Conservation (phyloP, 1,284 basidiomycete genomes). For the Leccinum ponderosum region DNA sequence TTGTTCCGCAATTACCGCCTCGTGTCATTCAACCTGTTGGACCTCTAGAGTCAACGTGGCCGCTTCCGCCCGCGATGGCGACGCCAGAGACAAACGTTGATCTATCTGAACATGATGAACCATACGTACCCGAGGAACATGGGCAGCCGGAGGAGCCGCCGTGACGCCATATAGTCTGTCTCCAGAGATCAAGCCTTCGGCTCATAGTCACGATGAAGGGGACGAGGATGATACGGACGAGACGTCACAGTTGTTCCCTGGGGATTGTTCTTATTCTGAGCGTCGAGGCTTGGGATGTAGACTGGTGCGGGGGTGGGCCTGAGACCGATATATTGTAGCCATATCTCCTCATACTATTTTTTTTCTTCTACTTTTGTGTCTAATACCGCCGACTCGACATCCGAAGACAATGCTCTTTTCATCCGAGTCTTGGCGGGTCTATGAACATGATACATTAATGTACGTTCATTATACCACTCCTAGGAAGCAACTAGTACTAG, state of each 20-base stretch:
- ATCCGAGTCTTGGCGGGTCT: neutral
- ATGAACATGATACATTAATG: too few species aligned
- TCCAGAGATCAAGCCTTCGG: slow-evolving; percentile 13
- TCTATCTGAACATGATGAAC: slow-evolving; percentile 38
- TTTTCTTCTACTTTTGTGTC: neutral
- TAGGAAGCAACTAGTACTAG: too few species aligned
- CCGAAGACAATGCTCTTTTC: neutral
- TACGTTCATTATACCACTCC: too few species aligned
- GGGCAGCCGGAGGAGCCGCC: slow-evolving; percentile 9
- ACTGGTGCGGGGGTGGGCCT: neutral
- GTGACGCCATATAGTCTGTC: slow-evolving; percentile 32
- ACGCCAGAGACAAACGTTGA: slow-evolving; percentile 32
- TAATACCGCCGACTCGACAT: neutral
- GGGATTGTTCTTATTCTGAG: slow-evolving; percentile 45
- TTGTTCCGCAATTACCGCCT: slow-evolving; percentile 15
- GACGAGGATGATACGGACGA: slow-evolving; percentile 41
- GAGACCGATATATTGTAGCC: neutral
- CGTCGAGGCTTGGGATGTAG: neutral
- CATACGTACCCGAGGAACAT: slow-evolving; percentile 19
- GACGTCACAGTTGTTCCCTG: slow-evolving; percentile 52
- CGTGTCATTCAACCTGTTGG: slow-evolving; percentile 11
- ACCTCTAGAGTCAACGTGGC: slow-evolving; percentile 13
- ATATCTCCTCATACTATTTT: neutral
- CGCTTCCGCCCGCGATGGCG: slow-evolving; percentile 10
- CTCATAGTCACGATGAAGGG: slow-evolving; percentile 21